phyloP scores from a whole-genome alignment of 129 eudicot genomes.

The Gnaphalium uliginosum region DNA sequence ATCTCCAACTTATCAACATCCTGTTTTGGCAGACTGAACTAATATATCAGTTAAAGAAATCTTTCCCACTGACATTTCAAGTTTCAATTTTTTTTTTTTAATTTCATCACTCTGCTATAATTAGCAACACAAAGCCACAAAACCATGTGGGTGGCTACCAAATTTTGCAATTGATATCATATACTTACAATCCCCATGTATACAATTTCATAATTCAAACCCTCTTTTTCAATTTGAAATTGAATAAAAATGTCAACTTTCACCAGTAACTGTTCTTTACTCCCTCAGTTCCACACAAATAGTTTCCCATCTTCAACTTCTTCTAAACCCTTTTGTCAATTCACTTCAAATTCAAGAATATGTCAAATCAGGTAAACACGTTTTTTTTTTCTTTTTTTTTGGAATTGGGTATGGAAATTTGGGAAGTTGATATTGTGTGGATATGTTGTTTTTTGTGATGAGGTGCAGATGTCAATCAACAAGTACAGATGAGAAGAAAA shows the following conservation, averaged over 20 bases:
- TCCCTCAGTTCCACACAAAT: conserved; percentile 28
- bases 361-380: conserved; percentile 28
- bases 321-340: conserved; percentile 26
- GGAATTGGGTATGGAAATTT: not conserved
- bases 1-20: no score
- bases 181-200: conserved; percentile 10
- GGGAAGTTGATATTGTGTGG: not conserved
- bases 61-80: not conserved
- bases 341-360: conserved; percentile 15
- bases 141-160: conserved; percentile 13
- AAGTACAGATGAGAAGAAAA: conserved; percentile 57
- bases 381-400: not conserved
- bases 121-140: conserved; percentile 1
- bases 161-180: conserved; percentile 27
- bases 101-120: conserved; percentile 7
- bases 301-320: conserved; percentile 22
- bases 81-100: not conserved
- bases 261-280: conserved; percentile 26
- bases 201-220: conserved; percentile 11
- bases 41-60: conserved; percentile 17
- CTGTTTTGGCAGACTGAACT: conserved; percentile 25
- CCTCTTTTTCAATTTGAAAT: conserved; percentile 10
- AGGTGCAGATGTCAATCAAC: conserved; percentile 76
- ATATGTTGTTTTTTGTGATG: not conserved
- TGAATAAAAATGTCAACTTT: conserved; percentile 26